Evolutionary conservation across 1,284 basidiomycete species (phyloP).

Genomic region (Cryptococcus maquisensis): DNA sequence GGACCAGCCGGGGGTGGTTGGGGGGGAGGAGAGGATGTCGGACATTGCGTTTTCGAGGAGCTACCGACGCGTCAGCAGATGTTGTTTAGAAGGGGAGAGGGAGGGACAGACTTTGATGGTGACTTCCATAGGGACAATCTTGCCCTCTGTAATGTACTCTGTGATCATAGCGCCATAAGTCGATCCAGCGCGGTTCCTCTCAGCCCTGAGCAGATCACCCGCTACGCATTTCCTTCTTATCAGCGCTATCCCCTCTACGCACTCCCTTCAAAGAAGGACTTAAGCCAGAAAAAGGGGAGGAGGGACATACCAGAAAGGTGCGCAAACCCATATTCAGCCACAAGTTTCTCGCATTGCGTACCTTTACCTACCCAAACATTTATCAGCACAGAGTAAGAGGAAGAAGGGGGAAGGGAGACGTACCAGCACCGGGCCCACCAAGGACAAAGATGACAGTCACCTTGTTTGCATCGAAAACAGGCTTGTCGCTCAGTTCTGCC

Average conservation of each 20-base stretch:
- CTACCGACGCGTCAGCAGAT: slow-evolving; percentile 19
- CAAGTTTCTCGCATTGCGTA: slow-evolving; percentile 85
- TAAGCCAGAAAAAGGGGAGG: too few species aligned
- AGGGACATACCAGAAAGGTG: slow-evolving; percentile 77
- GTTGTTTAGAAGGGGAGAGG: background rate
- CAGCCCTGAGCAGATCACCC: slow-evolving; percentile 91
- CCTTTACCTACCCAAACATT: slow-evolving; percentile 76
- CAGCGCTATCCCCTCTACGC: background rate
- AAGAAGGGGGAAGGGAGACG: slow-evolving; percentile 20
- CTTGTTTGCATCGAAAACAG: slow-evolving; percentile 67
- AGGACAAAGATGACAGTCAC: slow-evolving; percentile 93
- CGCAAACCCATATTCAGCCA: slow-evolving; percentile 83
- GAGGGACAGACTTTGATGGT: slow-evolving; percentile 65
- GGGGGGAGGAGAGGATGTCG: slow-evolving; percentile 54
- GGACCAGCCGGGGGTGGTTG: slow-evolving; percentile 55
- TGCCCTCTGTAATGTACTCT: slow-evolving; percentile 85
- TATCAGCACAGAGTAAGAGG: background rate
- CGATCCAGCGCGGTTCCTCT: slow-evolving; percentile 83
- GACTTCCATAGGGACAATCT: slow-evolving; percentile 94
- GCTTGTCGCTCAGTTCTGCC: slow-evolving; percentile 18
- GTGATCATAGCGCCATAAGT: slow-evolving; percentile 82
- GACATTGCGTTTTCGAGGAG: slow-evolving; percentile 91
- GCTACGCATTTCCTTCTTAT: slow-evolving; percentile 54
- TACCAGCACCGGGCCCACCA: slow-evolving; percentile 92
- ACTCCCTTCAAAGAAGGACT: too few species aligned